These are phyloP conservation scores for Verticillium zaregamsianum DNA, from an alignment of 2,329 filamentous ascomycete genomes.

Conservation along the genomic window DNA sequence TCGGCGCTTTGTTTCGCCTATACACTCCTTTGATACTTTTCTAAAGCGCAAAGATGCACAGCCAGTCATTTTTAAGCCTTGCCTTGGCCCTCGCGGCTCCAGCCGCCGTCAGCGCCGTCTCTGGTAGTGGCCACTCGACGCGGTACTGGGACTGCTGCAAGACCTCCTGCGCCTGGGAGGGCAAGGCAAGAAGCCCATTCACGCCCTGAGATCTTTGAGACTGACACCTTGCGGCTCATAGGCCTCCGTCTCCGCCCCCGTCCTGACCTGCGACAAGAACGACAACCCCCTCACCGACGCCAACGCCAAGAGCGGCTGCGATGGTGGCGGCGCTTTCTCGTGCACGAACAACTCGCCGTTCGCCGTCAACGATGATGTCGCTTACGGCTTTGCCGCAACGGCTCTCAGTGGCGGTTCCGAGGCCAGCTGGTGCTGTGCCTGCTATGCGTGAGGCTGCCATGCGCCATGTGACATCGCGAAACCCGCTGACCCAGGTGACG, in stretches of 20 bases:
- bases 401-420: conserved; percentile 51
- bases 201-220: neutral
- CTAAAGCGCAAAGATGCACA: neutral
- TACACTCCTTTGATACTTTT: neutral
- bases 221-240: neutral
- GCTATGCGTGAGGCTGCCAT: conserved; percentile 42
- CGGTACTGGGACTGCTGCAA: conserved; percentile 68
- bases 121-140: conserved; percentile 14
- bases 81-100: neutral
- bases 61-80: neutral
- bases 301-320: conserved; percentile 48
- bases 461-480: neutral
- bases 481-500: conserved; percentile 18
- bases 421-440: conserved; percentile 60
- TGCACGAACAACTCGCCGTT: conserved; percentile 61
- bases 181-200: conserved; percentile 32
- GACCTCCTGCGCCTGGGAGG: conserved; percentile 58
- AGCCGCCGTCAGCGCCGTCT: neutral
- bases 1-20: neutral
- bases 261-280: conserved; percentile 50
- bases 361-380: conserved; percentile 52
- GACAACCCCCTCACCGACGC: conserved; percentile 49
- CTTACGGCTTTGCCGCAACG: conserved; percentile 65
- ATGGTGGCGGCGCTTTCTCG: conserved; percentile 56
- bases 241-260: conserved; percentile 43